phyloP scores from a whole-genome alignment of 1,284 basidiomycete species.

The Papiliotrema laurentii region DNA sequence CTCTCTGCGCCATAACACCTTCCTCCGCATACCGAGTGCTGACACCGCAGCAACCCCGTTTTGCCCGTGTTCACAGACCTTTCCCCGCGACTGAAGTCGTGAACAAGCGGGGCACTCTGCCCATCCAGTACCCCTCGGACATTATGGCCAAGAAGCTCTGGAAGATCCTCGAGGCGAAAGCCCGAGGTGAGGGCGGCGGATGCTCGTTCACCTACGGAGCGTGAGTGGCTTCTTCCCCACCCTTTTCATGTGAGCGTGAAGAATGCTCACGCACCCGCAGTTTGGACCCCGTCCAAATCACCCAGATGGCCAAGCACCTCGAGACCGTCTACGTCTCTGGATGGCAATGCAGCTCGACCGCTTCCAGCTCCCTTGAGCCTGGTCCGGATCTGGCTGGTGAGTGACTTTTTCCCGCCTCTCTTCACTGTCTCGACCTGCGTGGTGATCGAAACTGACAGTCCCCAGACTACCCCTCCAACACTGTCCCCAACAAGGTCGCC shows the following conservation, averaged over 20 bases:
- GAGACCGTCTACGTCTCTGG: slow-evolving; percentile 95
- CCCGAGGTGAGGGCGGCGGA: slow-evolving; percentile 46
- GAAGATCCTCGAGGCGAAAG: slow-evolving; percentile 50
- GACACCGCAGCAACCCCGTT: slow-evolving; percentile 67
- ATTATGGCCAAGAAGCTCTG: slow-evolving; percentile 84
- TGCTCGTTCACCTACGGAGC: slow-evolving; percentile 73
- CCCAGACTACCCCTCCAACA: slow-evolving; percentile 60
- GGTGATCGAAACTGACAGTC: background rate
- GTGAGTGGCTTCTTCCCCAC: slow-evolving; percentile 56
- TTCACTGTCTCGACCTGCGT: background rate
- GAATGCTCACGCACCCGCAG: slow-evolving; percentile 36
- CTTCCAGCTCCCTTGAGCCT: slow-evolving; percentile 92
- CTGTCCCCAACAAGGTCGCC: slow-evolving; percentile 60
- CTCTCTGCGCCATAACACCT: too few relatives aligned
- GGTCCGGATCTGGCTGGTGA: slow-evolving; percentile 90
- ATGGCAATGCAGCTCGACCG: slow-evolving; percentile 87
- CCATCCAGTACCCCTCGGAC: slow-evolving; percentile 81
- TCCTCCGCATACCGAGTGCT: slow-evolving; percentile 5
- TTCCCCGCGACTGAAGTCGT: slow-evolving; percentile 93
- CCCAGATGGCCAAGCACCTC: slow-evolving; percentile 93
- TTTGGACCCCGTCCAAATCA: slow-evolving; percentile 89
- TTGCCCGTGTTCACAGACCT: slow-evolving; percentile 75
- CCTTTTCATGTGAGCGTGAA: background rate
- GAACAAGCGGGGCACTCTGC: slow-evolving; percentile 84
- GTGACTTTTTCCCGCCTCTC: slow-evolving; percentile 8